Percentiles rank a stretch among this genome's conserved stretches.
Conservation (phyloP, 257 asterid genomes). For the Schizonepeta tenuifolia region DNA sequence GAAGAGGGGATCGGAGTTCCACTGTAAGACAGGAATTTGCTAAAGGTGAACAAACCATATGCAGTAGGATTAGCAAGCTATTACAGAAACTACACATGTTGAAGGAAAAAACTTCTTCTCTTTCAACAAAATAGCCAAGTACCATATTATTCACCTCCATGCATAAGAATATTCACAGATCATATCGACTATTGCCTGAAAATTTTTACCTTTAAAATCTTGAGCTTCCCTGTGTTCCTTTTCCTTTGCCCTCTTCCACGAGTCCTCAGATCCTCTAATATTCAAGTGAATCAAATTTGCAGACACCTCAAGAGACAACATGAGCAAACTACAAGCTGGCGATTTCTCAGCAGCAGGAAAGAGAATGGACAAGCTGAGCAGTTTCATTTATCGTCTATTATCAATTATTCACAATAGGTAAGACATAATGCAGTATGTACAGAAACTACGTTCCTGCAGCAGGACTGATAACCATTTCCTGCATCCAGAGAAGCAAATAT, state of each 20-base stretch:
- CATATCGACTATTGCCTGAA: conserved; percentile 9
- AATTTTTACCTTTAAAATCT: conserved; percentile 12
- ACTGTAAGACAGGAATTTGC: not conserved
- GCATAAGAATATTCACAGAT: not conserved
- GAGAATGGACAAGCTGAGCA: conserved; percentile 13
- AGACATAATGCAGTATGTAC: conserved; percentile 26
- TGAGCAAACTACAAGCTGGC: conserved; percentile 33
- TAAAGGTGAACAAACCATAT: conserved; percentile 2
- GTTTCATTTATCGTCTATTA: conserved; percentile 8
- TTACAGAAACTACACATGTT: not conserved
- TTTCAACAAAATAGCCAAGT: not conserved
- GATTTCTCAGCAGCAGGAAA: conserved; percentile 30
- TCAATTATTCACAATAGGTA: conserved; percentile 24
- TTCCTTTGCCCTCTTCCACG: not conserved
- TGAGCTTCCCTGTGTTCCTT: conserved; percentile 13
- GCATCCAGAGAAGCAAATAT: conserved; percentile 38
- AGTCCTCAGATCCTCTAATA: conserved; percentile 28
- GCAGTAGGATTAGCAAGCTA: conserved; percentile 6
- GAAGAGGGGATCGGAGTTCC: not conserved
- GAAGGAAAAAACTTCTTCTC: conserved; percentile 1
- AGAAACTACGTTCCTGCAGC: conserved; percentile 41
- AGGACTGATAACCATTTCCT: conserved; percentile 70
- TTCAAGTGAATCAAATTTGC: conserved; percentile 30
- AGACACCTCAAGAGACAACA: conserved; percentile 27
- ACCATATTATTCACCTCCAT: conserved; percentile 11